These are phyloP conservation scores for Trichoderma koningiopsis DNA, from an alignment of 2,329 filamentous ascomycete genomes.

Conservation along the genomic window DNA sequence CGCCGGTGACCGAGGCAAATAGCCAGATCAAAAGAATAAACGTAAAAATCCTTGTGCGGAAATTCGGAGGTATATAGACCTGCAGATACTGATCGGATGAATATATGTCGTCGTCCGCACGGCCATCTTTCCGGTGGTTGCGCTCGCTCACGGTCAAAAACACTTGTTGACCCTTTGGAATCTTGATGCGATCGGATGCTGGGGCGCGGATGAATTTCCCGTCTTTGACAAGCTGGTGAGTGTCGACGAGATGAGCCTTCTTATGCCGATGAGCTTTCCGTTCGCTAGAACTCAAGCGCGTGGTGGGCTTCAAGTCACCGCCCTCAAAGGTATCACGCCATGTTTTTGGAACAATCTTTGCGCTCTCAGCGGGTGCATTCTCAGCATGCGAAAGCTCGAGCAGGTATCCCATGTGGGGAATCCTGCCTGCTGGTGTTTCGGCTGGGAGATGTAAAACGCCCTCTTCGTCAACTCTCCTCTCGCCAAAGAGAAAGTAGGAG, in stretches of 20 bases:
- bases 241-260: slow-evolving; percentile 51
- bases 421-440: slow-evolving; percentile 36
- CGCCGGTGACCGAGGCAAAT: slow-evolving; percentile 85
- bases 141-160: slow-evolving; percentile 74
- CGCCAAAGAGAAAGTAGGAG: slow-evolving; percentile 91
- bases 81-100: slow-evolving; percentile 65
- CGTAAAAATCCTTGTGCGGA: slow-evolving; percentile 74
- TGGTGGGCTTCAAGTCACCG: slow-evolving; percentile 47
- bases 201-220: slow-evolving; percentile 90
- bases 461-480: slow-evolving; percentile 80
- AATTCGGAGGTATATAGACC: slow-evolving; percentile 83
- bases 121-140: slow-evolving; percentile 64
- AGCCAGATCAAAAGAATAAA: slow-evolving; percentile 93
- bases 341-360: slow-evolving; percentile 52
- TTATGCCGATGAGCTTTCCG: slow-evolving; percentile 41
- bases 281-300: slow-evolving; percentile 41
- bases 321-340: slow-evolving; percentile 61
- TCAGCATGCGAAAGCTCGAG: slow-evolving; percentile 47
- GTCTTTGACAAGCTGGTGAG: slow-evolving; percentile 62
- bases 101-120: slow-evolving; percentile 52
- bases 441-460: slow-evolving; percentile 58
- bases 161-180: slow-evolving; percentile 79
- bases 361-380: slow-evolving; percentile 37
- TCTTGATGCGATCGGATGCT: slow-evolving; percentile 91
- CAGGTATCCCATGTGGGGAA: slow-evolving; percentile 48